Conservation (phyloP, 805 yeast species). For the Pichia scutulata region DNA sequence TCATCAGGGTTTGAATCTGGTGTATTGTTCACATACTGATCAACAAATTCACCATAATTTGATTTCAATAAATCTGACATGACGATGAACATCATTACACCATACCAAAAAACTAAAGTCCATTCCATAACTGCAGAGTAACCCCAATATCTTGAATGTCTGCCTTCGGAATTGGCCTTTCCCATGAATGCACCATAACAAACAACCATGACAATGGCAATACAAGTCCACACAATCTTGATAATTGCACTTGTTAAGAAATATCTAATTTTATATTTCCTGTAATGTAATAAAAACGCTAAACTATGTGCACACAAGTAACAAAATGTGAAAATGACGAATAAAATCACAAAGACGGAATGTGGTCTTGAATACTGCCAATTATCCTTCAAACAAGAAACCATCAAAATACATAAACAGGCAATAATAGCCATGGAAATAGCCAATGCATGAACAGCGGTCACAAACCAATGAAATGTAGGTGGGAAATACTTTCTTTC, state of each 20-base stretch:
- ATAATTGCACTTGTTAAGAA: conserved; percentile 38
- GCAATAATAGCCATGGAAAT: conserved; percentile 27
- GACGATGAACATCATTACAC: conserved; percentile 55
- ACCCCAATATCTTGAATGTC: conserved; percentile 32
- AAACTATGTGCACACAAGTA: conserved; percentile 27
- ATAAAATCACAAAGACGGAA: conserved; percentile 61
- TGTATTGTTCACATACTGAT: conserved; percentile 2
- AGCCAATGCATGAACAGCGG: conserved; percentile 18
- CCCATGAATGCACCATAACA: conserved; percentile 44
- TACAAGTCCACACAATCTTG: conserved; percentile 57
- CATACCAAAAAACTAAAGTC: conserved; percentile 82
- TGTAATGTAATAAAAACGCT: conserved; percentile 14
- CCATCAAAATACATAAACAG: conserved; percentile 65
- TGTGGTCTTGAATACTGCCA: conserved; percentile 49
- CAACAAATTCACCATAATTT: conserved; percentile 13
- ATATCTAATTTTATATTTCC: conserved; percentile 19
- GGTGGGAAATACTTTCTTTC: conserved; percentile 44
- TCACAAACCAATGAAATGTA: conserved; percentile 24
- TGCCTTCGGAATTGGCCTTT: conserved; percentile 15
- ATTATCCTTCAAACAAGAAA: conserved; percentile 61
- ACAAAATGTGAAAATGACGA: conserved; percentile 59
- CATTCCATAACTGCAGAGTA: conserved; percentile 72
- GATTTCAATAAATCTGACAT: conserved; percentile 49
- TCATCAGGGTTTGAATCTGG: neutral
- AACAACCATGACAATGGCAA: conserved; percentile 62